Conservation (phyloP, 2,329 filamentous ascomycete species). For the Trichoderma breve region DNA sequence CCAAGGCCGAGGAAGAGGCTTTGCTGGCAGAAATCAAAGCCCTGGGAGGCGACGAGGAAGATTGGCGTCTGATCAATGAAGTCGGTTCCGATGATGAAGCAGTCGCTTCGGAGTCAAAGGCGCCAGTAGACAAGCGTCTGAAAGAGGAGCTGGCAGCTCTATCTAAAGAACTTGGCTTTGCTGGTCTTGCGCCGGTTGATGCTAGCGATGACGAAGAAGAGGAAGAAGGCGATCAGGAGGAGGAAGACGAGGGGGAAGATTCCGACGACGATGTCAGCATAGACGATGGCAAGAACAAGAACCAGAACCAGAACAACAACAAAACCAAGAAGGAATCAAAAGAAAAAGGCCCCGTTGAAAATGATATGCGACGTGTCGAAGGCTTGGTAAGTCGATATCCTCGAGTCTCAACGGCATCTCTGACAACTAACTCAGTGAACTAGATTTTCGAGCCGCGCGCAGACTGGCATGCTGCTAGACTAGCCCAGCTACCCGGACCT, state of each 20-base stretch:
- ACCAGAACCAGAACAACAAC: neutral
- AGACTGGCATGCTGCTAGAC: constrained; percentile 53
- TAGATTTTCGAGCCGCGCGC: constrained; percentile 57
- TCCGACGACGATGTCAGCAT: constrained; percentile 5
- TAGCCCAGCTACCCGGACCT: constrained; percentile 44
- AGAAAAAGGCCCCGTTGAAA: constrained; percentile 8
- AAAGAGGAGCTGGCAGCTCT: constrained; percentile 38
- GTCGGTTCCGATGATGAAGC: constrained; percentile 44
- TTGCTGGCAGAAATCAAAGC: constrained; percentile 63
- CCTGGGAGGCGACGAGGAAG: constrained; percentile 63
- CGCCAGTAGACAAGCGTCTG: constrained; percentile 42
- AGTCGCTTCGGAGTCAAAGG: constrained; percentile 32
- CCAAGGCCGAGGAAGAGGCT: constrained; percentile 35
- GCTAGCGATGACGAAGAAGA: constrained; percentile 39
- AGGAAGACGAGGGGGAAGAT: constrained; percentile 27
- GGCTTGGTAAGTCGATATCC: constrained; percentile 35
- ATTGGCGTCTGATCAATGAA: constrained; percentile 59
- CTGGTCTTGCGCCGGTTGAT: constrained; percentile 35
- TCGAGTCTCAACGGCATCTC: constrained; percentile 22
- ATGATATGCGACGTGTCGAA: constrained; percentile 29
- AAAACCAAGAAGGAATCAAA: neutral
- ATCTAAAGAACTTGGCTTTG: constrained; percentile 41
- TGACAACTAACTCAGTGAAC: constrained; percentile 36
- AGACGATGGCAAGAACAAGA: neutral
- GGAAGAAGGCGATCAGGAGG: constrained; percentile 30